Evolutionary conservation across 1,284 basidiomycete species (phyloP).

Genomic region (Thecaphora frezii): DNA sequence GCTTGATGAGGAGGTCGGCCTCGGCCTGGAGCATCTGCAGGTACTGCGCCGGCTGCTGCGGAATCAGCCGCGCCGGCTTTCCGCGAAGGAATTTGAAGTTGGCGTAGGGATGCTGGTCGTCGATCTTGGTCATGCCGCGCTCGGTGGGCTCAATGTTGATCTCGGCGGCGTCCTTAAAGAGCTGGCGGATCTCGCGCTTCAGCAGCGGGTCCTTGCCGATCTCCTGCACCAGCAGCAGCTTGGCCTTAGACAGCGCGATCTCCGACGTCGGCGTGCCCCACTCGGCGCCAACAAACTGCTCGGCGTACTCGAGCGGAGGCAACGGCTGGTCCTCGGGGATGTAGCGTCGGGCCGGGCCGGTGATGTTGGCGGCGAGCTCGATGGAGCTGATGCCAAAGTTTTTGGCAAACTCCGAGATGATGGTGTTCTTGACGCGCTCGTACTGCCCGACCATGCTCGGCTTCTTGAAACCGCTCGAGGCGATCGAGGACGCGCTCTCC

Average conservation of each 20-base stretch:
- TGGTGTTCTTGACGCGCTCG: slow-evolving; percentile 77
- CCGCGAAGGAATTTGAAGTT: slow-evolving; percentile 92
- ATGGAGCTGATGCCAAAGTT: slow-evolving; percentile 77
- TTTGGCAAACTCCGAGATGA: slow-evolving; percentile 74
- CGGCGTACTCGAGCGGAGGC: slow-evolving; percentile 37
- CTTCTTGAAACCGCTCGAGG: slow-evolving; percentile 67
- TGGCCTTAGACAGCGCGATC: slow-evolving; percentile 63
- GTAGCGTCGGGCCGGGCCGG: slow-evolving; percentile 63
- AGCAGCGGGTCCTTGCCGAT: slow-evolving; percentile 90
- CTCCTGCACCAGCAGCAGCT: slow-evolving; percentile 84
- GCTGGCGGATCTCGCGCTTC: slow-evolving; percentile 74
- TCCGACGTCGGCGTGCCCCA: slow-evolving; percentile 38
- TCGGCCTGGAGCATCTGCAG: slow-evolving; percentile 90
- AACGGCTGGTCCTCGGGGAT: slow-evolving; percentile 67
- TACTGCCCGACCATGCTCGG: slow-evolving; percentile 84
- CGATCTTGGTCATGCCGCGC: slow-evolving; percentile 84
- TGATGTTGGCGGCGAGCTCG: slow-evolving; percentile 78
- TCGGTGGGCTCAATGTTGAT: slow-evolving; percentile 87
- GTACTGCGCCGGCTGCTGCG: slow-evolving; percentile 68
- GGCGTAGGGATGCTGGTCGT: slow-evolving; percentile 83
- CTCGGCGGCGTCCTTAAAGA: slow-evolving; percentile 76
- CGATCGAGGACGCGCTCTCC: slow-evolving; percentile 62
- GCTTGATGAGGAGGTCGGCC: slow-evolving; percentile 78
- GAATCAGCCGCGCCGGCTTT: slow-evolving; percentile 76
- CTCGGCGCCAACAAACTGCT: slow-evolving; percentile 52